Conservation (phyloP, 257 asterid genomes). For the Nyctanthes arbortristis region DNA sequence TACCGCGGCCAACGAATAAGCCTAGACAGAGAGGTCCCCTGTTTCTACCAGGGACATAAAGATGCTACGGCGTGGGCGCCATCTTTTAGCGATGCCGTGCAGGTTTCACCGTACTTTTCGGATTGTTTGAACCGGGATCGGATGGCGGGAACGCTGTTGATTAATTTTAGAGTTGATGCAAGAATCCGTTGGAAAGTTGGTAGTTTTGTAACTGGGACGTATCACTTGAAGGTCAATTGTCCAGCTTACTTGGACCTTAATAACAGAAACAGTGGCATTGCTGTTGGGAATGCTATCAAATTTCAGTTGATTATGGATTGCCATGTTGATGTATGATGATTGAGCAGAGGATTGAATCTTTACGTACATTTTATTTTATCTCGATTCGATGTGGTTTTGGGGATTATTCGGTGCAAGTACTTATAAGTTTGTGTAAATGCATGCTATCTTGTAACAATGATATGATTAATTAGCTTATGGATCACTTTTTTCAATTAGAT, state of each 20-base stretch:
- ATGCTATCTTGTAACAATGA: too few species aligned
- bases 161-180: slow-evolving; percentile 45
- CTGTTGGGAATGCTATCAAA: slow-evolving; percentile 40
- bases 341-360: too few species aligned
- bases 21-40: slow-evolving; percentile 40
- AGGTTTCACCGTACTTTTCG: slow-evolving; percentile 44
- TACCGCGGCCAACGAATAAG: slow-evolving; percentile 60
- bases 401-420: too few species aligned
- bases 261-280: slow-evolving; percentile 24
- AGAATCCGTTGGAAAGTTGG: slow-evolving; percentile 61
- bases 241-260: slow-evolving; percentile 49
- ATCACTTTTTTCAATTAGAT: too few species aligned
- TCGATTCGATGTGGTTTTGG: too few species aligned
- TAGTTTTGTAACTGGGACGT: slow-evolving; percentile 43
- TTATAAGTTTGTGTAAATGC: too few species aligned
- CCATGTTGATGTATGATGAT: slow-evolving; percentile 53
- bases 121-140: slow-evolving; percentile 37
- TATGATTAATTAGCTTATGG: too few species aligned
- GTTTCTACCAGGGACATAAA: slow-evolving; percentile 52
- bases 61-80: slow-evolving; percentile 61
- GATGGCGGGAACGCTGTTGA: slow-evolving; percentile 42
- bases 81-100: slow-evolving; percentile 42
- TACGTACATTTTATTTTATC: too few species aligned
- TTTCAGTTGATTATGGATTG: slow-evolving; percentile 51
- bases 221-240: slow-evolving; percentile 48